phyloP scores from a whole-genome alignment of 257 asterid genomes.

The Nicotiana noctiflora region DNA sequence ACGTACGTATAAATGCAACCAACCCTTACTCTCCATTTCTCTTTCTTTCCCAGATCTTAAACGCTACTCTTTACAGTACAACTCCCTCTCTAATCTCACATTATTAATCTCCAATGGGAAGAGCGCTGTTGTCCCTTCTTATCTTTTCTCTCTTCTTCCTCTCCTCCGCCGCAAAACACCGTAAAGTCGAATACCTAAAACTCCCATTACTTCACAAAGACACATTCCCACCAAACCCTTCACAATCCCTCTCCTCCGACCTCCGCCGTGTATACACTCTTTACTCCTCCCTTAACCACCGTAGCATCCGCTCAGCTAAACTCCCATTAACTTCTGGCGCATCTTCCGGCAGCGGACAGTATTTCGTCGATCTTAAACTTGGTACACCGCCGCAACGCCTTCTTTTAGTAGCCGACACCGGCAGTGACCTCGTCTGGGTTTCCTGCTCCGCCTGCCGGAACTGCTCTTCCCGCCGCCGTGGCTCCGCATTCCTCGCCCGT shows the following conservation, averaged over 20 bases:
- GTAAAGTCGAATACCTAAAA: conserved; percentile 33
- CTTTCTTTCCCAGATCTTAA: conserved; percentile 4
- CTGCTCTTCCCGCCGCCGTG: conserved; percentile 36
- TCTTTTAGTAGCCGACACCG: conserved; percentile 68
- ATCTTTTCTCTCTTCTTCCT: conserved; percentile 19
- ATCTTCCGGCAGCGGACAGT: conserved; percentile 74
- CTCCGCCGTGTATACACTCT: conserved; percentile 47
- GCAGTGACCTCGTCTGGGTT: conserved; percentile 92
- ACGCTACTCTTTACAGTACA: neutral
- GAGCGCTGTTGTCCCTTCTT: conserved; percentile 1
- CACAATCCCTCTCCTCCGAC: conserved; percentile 53
- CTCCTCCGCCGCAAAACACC: conserved; percentile 10
- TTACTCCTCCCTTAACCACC: conserved; percentile 17
- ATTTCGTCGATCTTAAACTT: conserved; percentile 59
- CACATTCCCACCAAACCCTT: conserved; percentile 45
- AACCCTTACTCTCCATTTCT: neutral
- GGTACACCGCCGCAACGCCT: conserved; percentile 79
- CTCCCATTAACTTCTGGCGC: conserved; percentile 75
- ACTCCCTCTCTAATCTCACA: neutral
- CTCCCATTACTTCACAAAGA: conserved; percentile 53
- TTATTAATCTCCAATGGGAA: neutral
- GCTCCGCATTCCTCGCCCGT: conserved; percentile 58
- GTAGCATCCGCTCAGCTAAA: conserved; percentile 9
- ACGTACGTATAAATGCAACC: conserved; percentile 9
- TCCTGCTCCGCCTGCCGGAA: conserved; percentile 68